These are phyloP conservation scores for Populus hybrid DNA, from an alignment of 441 rosid genomes.

Conservation along the genomic window DNA sequence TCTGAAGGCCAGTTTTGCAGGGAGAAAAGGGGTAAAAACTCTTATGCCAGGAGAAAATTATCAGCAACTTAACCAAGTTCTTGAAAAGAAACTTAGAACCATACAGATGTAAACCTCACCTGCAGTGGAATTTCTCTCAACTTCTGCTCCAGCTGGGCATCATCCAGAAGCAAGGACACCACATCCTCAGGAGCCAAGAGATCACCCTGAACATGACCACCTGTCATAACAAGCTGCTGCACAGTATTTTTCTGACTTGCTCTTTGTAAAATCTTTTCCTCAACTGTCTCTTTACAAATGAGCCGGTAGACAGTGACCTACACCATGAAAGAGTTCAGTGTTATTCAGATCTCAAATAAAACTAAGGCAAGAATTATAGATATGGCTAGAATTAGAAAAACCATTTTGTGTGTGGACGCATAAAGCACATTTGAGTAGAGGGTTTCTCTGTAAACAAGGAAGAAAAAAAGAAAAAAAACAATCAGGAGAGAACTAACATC, in stretches of 20 bases:
- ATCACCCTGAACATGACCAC: constrained; percentile 99
- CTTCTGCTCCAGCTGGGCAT: constrained; percentile 92
- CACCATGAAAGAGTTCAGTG: constrained; percentile 2
- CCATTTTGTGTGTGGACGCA: neutral
- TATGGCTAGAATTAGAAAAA: neutral
- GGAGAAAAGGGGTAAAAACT: neutral
- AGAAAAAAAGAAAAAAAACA: neutral
- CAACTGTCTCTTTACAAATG: constrained; percentile 97
- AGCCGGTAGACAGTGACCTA: constrained; percentile 98
- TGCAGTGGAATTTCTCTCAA: constrained; percentile 70
- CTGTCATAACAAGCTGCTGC: constrained; percentile 99
- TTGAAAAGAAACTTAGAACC: neutral
- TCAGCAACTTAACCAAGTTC: neutral
- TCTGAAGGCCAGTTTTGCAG: neutral
- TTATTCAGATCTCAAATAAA: neutral
- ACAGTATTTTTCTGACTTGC: constrained; percentile 98
- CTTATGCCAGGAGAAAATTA: neutral
- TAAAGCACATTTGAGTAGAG: neutral
- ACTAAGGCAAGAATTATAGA: neutral
- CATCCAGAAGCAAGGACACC: constrained; percentile 94
- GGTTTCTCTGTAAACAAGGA: neutral
- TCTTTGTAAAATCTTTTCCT: constrained; percentile 96
- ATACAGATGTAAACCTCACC: constrained; percentile 38
- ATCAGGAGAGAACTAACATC: constrained; percentile 62
- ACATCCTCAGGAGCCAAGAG: constrained; percentile 95